Percentiles rank a stretch among this genome's conserved stretches.
phyloP scores from a whole-genome alignment of 192 early-diverging fungal genomes.

The Coemansia sp. region DNA sequence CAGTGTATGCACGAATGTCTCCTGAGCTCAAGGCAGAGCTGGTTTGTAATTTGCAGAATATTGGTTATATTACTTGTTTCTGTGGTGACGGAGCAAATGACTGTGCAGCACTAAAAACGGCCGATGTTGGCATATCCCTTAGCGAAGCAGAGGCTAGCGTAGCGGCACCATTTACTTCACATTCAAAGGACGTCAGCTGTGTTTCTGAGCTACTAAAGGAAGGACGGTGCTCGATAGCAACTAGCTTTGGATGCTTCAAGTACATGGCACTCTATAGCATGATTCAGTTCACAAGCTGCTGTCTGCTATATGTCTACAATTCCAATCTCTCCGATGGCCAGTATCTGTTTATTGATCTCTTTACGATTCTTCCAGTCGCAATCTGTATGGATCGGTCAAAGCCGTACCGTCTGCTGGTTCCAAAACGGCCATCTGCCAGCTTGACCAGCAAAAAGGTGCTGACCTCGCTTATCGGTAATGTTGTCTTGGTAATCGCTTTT shows the following conservation, averaged over 20 bases:
- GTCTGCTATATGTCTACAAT: slow-evolving; percentile 81
- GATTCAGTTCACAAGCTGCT: slow-evolving; percentile 95
- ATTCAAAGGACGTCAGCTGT: slow-evolving; percentile 79
- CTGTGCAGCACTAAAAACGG: slow-evolving; percentile 90
- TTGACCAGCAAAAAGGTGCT: slow-evolving; percentile 85
- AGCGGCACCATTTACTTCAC: slow-evolving; percentile 95
- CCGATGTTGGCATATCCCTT: slow-evolving; percentile 93
- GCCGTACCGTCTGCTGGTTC: slow-evolving; percentile 65
- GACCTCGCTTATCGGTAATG: slow-evolving; percentile 81
- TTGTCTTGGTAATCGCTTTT: slow-evolving; percentile 73
- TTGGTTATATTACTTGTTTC: slow-evolving; percentile 92
- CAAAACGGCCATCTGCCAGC: slow-evolving; percentile 82
- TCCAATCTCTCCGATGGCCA: slow-evolving; percentile 89
- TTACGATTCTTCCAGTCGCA: slow-evolving; percentile 82
- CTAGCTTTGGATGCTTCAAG: slow-evolving; percentile 97
- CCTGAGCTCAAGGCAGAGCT: slow-evolving; percentile 95
- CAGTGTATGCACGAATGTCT: slow-evolving; percentile 95
- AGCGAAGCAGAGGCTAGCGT: slow-evolving; percentile 98
- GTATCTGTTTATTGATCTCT: slow-evolving; percentile 91
- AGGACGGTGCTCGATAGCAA: slow-evolving; percentile 94
- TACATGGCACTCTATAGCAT: slow-evolving; percentile 97
- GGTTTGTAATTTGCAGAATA: slow-evolving; percentile 75
- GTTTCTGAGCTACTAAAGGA: slow-evolving; percentile 83
- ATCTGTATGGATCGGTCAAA: slow-evolving; percentile 82
- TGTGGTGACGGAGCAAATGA: slow-evolving; percentile 99